A percentile compares a stretch with the other conserved stretches of the same genome.
Conservation (phyloP, 345 rosid genomes). For the Leavenworthia alabamica region DNA sequence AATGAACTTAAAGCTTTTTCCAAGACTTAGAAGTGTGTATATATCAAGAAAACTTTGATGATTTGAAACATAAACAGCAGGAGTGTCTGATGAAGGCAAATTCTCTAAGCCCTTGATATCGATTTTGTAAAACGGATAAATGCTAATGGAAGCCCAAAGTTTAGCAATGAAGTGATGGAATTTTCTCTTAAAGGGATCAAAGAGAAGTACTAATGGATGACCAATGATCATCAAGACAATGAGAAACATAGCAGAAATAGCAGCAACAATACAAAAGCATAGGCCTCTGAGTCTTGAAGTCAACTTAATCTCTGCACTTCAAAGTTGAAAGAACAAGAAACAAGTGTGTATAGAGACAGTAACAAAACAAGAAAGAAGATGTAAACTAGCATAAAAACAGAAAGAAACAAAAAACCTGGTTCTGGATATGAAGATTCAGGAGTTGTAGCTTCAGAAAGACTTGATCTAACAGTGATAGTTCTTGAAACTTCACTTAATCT, state of each 20-base stretch:
- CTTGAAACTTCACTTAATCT: conserved; percentile 28
- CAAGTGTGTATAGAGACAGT: conserved; percentile 8
- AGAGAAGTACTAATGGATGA: conserved; percentile 72
- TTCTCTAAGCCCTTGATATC: conserved; percentile 71
- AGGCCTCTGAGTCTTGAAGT: conserved; percentile 68
- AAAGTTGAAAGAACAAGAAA: conserved; percentile 14
- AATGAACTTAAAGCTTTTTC: conserved; percentile 79
- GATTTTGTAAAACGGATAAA: conserved; percentile 52
- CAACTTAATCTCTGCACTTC: conserved; percentile 53
- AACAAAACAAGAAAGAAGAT: not conserved
- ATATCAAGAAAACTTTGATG: conserved; percentile 95
- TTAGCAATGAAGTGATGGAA: conserved; percentile 65
- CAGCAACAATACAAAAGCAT: conserved; percentile 61
- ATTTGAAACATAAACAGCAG: conserved; percentile 86
- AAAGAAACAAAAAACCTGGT: conserved; percentile 51
- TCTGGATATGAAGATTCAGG: conserved; percentile 40
- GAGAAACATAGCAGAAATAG: conserved; percentile 50
- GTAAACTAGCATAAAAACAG: not conserved
- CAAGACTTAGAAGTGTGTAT: conserved; percentile 75
- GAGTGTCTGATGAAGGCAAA: conserved; percentile 62
- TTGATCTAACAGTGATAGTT: conserved; percentile 42
- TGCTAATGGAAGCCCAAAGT: conserved; percentile 58
- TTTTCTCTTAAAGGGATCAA: conserved; percentile 65
- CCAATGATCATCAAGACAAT: conserved; percentile 56
- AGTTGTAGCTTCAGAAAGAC: conserved; percentile 52